Evolutionary conservation across 148 eudicot species (phyloP).

Genomic region (Fagopyrum homotropicum): DNA sequence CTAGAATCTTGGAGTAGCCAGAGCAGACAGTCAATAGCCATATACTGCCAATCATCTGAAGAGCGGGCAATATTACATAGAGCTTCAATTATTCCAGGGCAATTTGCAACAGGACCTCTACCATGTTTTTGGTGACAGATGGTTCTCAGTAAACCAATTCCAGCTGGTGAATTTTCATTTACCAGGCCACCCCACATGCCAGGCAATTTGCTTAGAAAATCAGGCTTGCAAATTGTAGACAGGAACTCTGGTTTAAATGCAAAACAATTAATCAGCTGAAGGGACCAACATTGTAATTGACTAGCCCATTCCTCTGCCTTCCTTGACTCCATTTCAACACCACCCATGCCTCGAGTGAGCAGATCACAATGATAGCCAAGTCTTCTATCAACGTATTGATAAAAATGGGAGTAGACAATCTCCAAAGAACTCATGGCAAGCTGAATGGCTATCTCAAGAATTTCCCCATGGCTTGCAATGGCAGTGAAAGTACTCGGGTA

Average conservation of each 20-base stretch:
- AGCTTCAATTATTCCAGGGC: constrained; percentile 73
- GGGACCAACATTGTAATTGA: constrained; percentile 97
- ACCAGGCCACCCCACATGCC: constrained; percentile 99
- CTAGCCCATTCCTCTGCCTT: constrained; percentile 99
- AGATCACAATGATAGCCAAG: constrained; percentile 91
- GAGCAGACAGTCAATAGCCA: constrained; percentile 96
- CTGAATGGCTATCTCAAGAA: constrained; percentile 85
- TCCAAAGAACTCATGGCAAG: constrained; percentile 92
- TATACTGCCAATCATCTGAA: constrained; percentile 98
- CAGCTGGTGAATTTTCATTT: constrained; percentile 94
- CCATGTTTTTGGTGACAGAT: constrained; percentile 92
- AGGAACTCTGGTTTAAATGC: constrained; percentile 87
- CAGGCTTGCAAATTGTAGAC: constrained; percentile 72
- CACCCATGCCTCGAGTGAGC: constrained; percentile 98
- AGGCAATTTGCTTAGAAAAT: constrained; percentile 69
- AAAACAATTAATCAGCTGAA: constrained; percentile 90
- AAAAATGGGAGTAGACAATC: constrained; percentile 93
- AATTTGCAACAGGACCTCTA: constrained; percentile 85
- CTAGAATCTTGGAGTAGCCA: constrained; percentile 94
- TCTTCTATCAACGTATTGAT: constrained; percentile 80
- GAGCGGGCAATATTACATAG: constrained; percentile 94
- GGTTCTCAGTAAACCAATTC: constrained; percentile 83
- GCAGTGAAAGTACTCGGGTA: constrained; percentile 77
- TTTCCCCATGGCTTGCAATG: constrained; percentile 79
- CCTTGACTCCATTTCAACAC: constrained; percentile 96